These are phyloP conservation scores for Mallotus nudiflorus DNA, from an alignment of 345 rosid genomes.

Conservation along the genomic window DNA sequence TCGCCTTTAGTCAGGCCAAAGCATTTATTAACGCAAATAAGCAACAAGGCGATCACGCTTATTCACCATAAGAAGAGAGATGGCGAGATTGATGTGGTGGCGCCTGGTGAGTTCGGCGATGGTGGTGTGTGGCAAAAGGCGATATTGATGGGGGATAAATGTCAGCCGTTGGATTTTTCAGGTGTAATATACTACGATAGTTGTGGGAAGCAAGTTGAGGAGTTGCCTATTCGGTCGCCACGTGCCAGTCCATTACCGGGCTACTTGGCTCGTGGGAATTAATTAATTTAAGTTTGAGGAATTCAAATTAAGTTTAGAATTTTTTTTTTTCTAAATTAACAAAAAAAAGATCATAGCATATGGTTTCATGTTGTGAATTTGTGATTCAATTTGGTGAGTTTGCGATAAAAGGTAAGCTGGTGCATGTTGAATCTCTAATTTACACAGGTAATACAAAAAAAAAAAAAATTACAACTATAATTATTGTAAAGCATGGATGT, in stretches of 20 bases:
- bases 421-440: too few species aligned
- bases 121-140: conserved; percentile 87
- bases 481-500: too few species aligned
- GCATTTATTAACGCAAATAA: conserved; percentile 21
- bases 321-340: too few species aligned
- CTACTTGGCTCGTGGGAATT: conserved; percentile 10
- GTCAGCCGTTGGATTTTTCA: conserved; percentile 86
- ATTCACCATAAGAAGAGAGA: conserved; percentile 31
- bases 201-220: conserved; percentile 54
- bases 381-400: too few species aligned
- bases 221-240: conserved; percentile 72
- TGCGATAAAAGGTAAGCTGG: too few species aligned
- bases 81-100: conserved; percentile 10
- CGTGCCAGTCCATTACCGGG: conserved; percentile 75
- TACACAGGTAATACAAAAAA: too few species aligned
- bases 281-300: too few species aligned
- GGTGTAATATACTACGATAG: conserved; percentile 89
- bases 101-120: conserved; percentile 52
- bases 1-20: conserved; percentile 31
- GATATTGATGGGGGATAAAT: conserved; percentile 91
- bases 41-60: conserved; percentile 35
- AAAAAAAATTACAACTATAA: too few species aligned
- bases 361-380: too few species aligned
- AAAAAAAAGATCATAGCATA: too few species aligned
- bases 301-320: too few species aligned